Evolutionary conservation across 441 rosid genomes (phyloP).

Genomic region (Pelargonium cotyledonis): DNA sequence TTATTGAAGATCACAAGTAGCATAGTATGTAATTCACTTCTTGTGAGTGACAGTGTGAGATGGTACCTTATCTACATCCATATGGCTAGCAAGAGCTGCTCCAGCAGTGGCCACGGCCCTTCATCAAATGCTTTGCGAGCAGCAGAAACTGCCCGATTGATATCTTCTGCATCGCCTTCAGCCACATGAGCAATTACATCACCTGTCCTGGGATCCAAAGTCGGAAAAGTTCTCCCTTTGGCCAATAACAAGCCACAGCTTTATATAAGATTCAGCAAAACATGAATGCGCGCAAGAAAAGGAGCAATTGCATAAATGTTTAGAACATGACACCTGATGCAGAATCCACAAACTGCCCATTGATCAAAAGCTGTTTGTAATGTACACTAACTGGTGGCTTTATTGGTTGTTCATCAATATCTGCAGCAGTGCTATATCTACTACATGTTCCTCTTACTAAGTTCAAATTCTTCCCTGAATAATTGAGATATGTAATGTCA

Average conservation of each 20-base stretch:
- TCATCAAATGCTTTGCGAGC: conserved; percentile 49
- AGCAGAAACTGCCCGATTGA: conserved; percentile 52
- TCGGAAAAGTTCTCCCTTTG: conserved; percentile 57
- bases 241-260: not conserved
- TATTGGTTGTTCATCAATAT: conserved; percentile 26
- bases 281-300: no score
- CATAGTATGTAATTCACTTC: no score
- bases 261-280: no score
- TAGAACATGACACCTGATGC: conserved; percentile 29
- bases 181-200: conserved; percentile 56
- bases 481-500: conserved; percentile 5
- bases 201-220: conserved; percentile 51
- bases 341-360: conserved; percentile 41
- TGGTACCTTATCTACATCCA: conserved; percentile 98
- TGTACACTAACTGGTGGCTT: conserved; percentile 29
- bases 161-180: conserved; percentile 61
- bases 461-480: conserved; percentile 28
- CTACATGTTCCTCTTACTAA: conserved; percentile 12
- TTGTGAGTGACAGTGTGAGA: no score
- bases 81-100: conserved; percentile 79
- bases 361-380: conserved; percentile 34
- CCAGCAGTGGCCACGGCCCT: conserved; percentile 45
- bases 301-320: no score
- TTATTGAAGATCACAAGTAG: no score
- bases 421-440: conserved; percentile 32